These are phyloP conservation scores for Botrytis deweyae DNA, from an alignment of 2,329 filamentous ascomycete genomes.

Conservation along the genomic window DNA sequence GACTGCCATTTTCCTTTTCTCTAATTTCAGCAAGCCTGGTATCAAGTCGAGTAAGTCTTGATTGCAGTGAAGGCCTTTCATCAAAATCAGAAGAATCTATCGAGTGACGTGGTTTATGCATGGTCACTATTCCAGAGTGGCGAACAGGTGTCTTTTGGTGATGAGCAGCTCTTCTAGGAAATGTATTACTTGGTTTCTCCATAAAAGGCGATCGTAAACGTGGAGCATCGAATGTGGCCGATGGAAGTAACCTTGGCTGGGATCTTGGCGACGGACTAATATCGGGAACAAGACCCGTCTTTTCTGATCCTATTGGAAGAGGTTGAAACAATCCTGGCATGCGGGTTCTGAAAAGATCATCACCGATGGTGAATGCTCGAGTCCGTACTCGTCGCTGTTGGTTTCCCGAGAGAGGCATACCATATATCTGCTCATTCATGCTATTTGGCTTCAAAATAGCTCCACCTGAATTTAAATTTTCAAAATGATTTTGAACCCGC, in stretches of 20 bases:
- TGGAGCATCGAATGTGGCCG: conserved; percentile 36
- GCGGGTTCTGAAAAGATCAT: conserved; percentile 32
- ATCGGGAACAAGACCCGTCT: conserved; percentile 7
- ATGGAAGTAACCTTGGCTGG: conserved; percentile 39
- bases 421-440: conserved; percentile 38
- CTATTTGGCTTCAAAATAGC: conserved; percentile 35
- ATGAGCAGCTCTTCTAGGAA: conserved; percentile 57
- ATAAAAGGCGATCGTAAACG: conserved; percentile 61
- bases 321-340: conserved; percentile 30
- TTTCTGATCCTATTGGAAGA: conserved; percentile 11
- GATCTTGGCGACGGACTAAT: conserved; percentile 18
- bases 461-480: conserved; percentile 33
- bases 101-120: conserved; percentile 48
- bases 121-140: conserved; percentile 55
- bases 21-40: conserved; percentile 35
- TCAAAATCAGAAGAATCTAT: conserved; percentile 39
- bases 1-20: conserved; percentile 30
- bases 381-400: conserved; percentile 36
- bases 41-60: conserved; percentile 34
- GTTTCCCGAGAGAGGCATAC: conserved; percentile 28
- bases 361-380: conserved; percentile 39
- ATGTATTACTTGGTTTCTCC: conserved; percentile 55
- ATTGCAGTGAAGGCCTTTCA: conserved; percentile 32
- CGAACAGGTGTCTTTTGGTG: conserved; percentile 34
- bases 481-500: conserved; percentile 35